A percentile compares a stretch with the other conserved stretches of the same genome.
These are phyloP conservation scores for Aspergillus novoparasiticus DNA, from an alignment of 2,329 filamentous ascomycete genomes.

Conservation along the genomic window DNA sequence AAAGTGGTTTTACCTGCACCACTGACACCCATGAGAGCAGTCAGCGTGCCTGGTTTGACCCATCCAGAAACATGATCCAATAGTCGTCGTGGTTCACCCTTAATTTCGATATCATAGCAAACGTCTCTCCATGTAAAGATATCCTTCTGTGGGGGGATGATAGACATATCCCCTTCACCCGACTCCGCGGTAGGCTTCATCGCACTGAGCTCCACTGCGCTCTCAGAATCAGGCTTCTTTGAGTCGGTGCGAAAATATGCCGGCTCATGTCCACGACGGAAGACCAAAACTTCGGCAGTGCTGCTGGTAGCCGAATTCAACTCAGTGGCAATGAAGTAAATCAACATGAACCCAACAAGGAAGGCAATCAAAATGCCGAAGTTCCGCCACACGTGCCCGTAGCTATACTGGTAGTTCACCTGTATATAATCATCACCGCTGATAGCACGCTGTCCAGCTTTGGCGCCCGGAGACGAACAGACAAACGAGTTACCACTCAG, in stretches of 20 bases:
- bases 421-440: constrained; percentile 61
- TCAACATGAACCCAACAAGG: constrained; percentile 59
- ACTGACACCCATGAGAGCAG: constrained; percentile 85
- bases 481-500: constrained; percentile 46
- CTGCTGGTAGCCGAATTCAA: constrained; percentile 64
- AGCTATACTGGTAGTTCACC: constrained; percentile 58
- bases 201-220: constrained; percentile 1
- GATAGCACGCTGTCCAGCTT: constrained; percentile 56
- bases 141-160: constrained; percentile 57
- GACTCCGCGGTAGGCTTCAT: constrained; percentile 5
- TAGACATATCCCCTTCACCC: constrained; percentile 47
- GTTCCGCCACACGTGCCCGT: constrained; percentile 66
- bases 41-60: constrained; percentile 89
- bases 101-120: constrained; percentile 63
- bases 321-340: constrained; percentile 57
- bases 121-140: constrained; percentile 82
- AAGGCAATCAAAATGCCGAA: constrained; percentile 70
- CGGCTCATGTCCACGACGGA: constrained; percentile 58
- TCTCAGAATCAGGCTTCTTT: constrained; percentile 8
- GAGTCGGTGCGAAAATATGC: constrained; percentile 10
- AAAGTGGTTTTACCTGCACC: constrained; percentile 90
- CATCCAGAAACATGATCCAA: constrained; percentile 85
- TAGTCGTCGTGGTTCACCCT: constrained; percentile 71
- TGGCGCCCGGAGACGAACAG: constrained; percentile 61
- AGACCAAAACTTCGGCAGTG: constrained; percentile 75